These are phyloP conservation scores for Corniculantispora saksenae DNA, from an alignment of 2,329 filamentous ascomycete genomes.

Conservation along the genomic window DNA sequence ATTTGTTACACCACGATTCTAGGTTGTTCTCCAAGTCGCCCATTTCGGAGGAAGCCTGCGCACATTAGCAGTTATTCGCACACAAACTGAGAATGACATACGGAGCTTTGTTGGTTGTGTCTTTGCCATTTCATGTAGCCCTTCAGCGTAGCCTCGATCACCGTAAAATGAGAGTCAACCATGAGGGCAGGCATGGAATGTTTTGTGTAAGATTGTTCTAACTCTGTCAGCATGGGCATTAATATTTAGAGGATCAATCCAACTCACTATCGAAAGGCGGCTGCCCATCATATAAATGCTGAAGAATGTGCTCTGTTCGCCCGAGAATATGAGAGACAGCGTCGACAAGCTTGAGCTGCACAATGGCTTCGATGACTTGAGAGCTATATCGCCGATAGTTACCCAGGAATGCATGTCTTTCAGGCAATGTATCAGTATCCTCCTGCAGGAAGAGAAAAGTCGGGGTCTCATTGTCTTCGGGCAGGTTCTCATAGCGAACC, in stretches of 20 bases:
- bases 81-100: constrained; percentile 25
- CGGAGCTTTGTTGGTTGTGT: constrained; percentile 31
- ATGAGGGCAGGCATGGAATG: constrained; percentile 71
- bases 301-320: constrained; percentile 72
- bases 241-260: background rate
- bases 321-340: constrained; percentile 85
- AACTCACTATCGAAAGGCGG: constrained; percentile 65
- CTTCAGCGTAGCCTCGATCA: constrained; percentile 85
- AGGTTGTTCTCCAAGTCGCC: constrained; percentile 62
- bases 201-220: constrained; percentile 64
- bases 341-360: constrained; percentile 77
- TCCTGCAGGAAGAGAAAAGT: constrained; percentile 83
- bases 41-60: constrained; percentile 48
- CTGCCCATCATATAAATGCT: constrained; percentile 72
- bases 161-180: constrained; percentile 85
- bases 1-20: constrained; percentile 70
- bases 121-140: constrained; percentile 80
- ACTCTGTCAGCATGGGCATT: background rate
- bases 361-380: constrained; percentile 83
- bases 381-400: constrained; percentile 93
- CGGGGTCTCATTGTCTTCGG: constrained; percentile 77
- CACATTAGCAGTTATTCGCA: background rate
- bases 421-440: constrained; percentile 92
- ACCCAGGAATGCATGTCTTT: constrained; percentile 90
- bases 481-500: constrained; percentile 83